These are phyloP conservation scores for Coffea canephora DNA, from an alignment of 257 asterid species.

Conservation along the genomic window DNA sequence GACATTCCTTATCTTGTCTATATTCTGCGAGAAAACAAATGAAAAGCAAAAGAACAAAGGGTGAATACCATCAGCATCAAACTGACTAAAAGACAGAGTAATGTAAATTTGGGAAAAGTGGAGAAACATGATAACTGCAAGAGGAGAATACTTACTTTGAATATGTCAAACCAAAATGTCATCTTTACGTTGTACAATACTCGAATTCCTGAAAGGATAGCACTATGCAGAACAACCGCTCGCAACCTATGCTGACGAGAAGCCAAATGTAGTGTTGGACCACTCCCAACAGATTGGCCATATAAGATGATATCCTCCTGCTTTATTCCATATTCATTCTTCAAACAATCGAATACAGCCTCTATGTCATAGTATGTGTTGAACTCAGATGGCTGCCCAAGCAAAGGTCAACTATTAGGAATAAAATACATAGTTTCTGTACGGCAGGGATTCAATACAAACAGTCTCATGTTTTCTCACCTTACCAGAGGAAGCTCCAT, in stretches of 20 bases:
- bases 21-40: slow-evolving; percentile 48
- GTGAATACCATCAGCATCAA: slow-evolving; percentile 18
- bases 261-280: slow-evolving; percentile 91
- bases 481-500: slow-evolving; percentile 97
- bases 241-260: slow-evolving; percentile 69
- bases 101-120: background rate
- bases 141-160: slow-evolving; percentile 57
- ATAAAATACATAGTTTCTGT: background rate
- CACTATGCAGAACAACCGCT: slow-evolving; percentile 95
- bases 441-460: background rate
- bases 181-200: slow-evolving; percentile 89
- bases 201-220: slow-evolving; percentile 96
- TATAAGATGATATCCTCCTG: slow-evolving; percentile 91
- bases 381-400: slow-evolving; percentile 85
- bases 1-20: slow-evolving; percentile 85
- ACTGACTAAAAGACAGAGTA: slow-evolving; percentile 6
- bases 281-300: slow-evolving; percentile 99
- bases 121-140: background rate
- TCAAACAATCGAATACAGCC: slow-evolving; percentile 86
- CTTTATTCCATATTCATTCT: slow-evolving; percentile 71
- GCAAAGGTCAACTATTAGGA: slow-evolving; percentile 19
- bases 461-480: slow-evolving; percentile 44
- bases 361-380: slow-evolving; percentile 94
- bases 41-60: slow-evolving; percentile 19
- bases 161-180: slow-evolving; percentile 98